Conservation (phyloP, 2,329 filamentous ascomycete genomes). For the Leptosphaerulina australis region DNA sequence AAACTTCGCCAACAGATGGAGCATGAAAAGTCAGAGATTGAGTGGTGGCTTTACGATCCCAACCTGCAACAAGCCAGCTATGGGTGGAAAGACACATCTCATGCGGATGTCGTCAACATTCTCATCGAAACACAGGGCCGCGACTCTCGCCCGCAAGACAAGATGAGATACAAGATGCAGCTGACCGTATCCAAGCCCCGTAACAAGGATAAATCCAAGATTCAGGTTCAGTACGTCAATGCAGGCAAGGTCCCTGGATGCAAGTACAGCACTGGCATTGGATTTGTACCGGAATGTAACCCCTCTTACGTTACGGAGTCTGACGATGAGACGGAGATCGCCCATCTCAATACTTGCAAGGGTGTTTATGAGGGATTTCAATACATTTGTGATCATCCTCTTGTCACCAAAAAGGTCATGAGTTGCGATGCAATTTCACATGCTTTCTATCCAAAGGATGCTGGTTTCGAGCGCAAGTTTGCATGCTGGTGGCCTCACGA, state of each 20-base stretch:
- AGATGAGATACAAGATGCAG: neutral
- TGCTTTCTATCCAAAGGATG: neutral
- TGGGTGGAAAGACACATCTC: neutral
- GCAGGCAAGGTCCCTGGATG: neutral
- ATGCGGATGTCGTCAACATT: neutral
- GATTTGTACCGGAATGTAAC: neutral
- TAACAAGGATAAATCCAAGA: neutral
- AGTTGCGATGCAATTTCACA: neutral
- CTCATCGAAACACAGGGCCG: neutral
- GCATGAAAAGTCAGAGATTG: constrained; percentile 9
- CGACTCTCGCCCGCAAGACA: neutral
- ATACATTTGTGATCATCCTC: neutral
- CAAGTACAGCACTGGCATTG: neutral
- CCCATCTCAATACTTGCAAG: neutral
- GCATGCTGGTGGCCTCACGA: constrained; percentile 11
- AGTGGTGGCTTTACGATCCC: constrained; percentile 26
- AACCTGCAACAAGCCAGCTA: constrained; percentile 13
- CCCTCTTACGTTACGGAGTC: constrained; percentile 2
- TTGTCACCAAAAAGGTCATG: neutral
- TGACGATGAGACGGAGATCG: neutral
- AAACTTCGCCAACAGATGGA: constrained; percentile 21
- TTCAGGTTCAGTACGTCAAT: neutral
- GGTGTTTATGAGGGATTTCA: neutral
- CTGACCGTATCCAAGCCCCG: neutral
- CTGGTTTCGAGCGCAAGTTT: constrained; percentile 7